Conservation (phyloP, 768 basidiomycete species). For the Chalciporus chontae region DNA sequence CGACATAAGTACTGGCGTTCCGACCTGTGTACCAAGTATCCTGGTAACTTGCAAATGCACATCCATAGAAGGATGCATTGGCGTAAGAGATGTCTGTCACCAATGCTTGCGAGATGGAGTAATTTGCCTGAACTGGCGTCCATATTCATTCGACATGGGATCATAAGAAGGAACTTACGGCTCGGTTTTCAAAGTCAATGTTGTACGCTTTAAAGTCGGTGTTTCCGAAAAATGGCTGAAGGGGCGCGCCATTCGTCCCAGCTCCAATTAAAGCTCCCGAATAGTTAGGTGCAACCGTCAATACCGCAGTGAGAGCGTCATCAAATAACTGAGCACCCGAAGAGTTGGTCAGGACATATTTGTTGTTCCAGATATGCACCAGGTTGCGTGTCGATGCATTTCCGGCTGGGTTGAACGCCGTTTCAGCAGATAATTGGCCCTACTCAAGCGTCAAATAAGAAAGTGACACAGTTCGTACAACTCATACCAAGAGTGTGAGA, state of each 20-base stretch:
- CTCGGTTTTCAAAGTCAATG: slow-evolving; percentile 60
- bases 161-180: slow-evolving; percentile 11
- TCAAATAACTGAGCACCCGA: slow-evolving; percentile 45
- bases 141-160: no score
- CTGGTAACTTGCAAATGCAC: slow-evolving; percentile 36
- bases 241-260: slow-evolving; percentile 56
- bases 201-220: slow-evolving; percentile 63
- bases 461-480: no score
- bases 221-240: slow-evolving; percentile 53
- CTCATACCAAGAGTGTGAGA: slow-evolving; percentile 27
- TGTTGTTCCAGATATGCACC: slow-evolving; percentile 50
- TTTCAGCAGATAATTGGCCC: slow-evolving; percentile 40
- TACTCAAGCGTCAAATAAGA: no score
- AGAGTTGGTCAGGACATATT: slow-evolving; percentile 35
- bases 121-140: slow-evolving; percentile 37
- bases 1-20: slow-evolving; percentile 56
- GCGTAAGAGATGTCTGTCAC: slow-evolving; percentile 64
- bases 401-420: slow-evolving; percentile 36
- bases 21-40: slow-evolving; percentile 59
- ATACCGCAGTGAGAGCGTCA: slow-evolving; percentile 48
- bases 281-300: slow-evolving; percentile 52
- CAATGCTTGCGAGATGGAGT: slow-evolving; percentile 57
- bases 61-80: slow-evolving; percentile 64
- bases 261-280: slow-evolving; percentile 58
- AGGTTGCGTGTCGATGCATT: slow-evolving; percentile 41